phyloP scores from a whole-genome alignment of 768 basidiomycete genomes.

The Termitomyces sp. region DNA sequence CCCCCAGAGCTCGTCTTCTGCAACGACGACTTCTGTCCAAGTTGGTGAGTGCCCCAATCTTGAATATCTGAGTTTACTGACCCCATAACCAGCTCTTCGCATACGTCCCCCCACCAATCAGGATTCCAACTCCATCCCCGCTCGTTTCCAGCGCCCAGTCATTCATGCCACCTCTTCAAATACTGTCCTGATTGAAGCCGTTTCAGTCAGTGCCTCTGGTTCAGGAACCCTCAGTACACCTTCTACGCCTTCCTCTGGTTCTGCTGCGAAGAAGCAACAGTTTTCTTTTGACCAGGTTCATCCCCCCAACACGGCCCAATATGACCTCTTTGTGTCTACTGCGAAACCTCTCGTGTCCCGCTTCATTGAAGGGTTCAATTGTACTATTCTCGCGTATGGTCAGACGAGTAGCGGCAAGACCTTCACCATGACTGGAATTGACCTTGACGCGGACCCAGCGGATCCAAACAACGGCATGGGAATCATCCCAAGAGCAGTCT shows the following conservation, averaged over 20 bases:
- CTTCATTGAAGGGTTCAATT: slow-evolving; percentile 94
- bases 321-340: slow-evolving; percentile 80
- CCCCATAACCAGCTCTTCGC: slow-evolving; percentile 57
- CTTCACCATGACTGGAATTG: slow-evolving; percentile 95
- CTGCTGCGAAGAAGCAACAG: slow-evolving; percentile 68
- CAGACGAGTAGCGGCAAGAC: slow-evolving; percentile 97
- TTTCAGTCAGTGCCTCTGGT: slow-evolving; percentile 44
- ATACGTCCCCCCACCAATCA: slow-evolving; percentile 85
- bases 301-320: slow-evolving; percentile 78
- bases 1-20: slow-evolving; percentile 63
- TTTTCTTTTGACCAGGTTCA: slow-evolving; percentile 97
- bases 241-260: slow-evolving; percentile 36
- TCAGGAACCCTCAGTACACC: slow-evolving; percentile 47
- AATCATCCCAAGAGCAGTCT: slow-evolving; percentile 92
- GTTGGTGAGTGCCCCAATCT: slow-evolving; percentile 64
- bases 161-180: slow-evolving; percentile 73
- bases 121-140: slow-evolving; percentile 82
- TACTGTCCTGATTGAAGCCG: slow-evolving; percentile 79
- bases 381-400: slow-evolving; percentile 96
- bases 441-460: slow-evolving; percentile 83
- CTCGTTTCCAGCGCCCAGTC: slow-evolving; percentile 89
- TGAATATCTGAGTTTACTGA: slow-evolving; percentile 13
- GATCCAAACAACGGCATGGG: slow-evolving; percentile 85
- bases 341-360: slow-evolving; percentile 81
- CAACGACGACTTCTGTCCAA: slow-evolving; percentile 87